Evolutionary conservation across 2,329 filamentous ascomycete genomes (phyloP).

Genomic region (Trichoderma guizhouense): DNA sequence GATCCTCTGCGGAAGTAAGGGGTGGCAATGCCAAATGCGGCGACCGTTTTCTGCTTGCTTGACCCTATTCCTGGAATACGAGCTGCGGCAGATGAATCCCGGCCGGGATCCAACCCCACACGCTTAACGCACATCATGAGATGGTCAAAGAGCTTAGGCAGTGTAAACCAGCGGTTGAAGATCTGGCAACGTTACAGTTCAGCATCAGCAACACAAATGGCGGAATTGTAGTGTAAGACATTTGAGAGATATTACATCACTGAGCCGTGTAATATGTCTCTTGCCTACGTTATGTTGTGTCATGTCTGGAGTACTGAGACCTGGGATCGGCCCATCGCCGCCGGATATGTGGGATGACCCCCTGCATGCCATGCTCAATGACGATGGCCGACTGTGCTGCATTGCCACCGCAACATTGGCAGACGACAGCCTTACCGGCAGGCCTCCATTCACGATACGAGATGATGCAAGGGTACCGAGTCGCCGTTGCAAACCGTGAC

Average conservation of each 20-base stretch:
- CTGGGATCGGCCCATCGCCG: neutral
- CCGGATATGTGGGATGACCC: neutral
- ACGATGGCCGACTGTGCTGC: neutral
- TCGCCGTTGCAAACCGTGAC: neutral
- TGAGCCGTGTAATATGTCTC: neutral
- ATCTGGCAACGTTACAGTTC: neutral
- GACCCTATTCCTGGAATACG: slow-evolving; percentile 9
- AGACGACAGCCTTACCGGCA: neutral
- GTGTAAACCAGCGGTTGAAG: neutral
- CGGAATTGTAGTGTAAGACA: neutral
- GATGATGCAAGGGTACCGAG: neutral
- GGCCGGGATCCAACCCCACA: neutral
- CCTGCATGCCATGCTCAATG: neutral
- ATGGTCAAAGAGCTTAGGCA: neutral
- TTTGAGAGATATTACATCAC: neutral
- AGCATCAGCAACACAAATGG: neutral
- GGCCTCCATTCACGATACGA: neutral
- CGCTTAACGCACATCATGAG: neutral
- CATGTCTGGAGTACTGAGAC: neutral
- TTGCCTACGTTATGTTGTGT: neutral
- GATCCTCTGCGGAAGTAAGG: neutral
- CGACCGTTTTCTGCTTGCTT: neutral
- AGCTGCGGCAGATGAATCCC: slow-evolving; percentile 1
- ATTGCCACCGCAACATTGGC: slow-evolving; percentile 2
- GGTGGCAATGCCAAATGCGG: neutral